Conservation (phyloP, 306 rosid genomes). For the Hippophae gyantsensis region DNA sequence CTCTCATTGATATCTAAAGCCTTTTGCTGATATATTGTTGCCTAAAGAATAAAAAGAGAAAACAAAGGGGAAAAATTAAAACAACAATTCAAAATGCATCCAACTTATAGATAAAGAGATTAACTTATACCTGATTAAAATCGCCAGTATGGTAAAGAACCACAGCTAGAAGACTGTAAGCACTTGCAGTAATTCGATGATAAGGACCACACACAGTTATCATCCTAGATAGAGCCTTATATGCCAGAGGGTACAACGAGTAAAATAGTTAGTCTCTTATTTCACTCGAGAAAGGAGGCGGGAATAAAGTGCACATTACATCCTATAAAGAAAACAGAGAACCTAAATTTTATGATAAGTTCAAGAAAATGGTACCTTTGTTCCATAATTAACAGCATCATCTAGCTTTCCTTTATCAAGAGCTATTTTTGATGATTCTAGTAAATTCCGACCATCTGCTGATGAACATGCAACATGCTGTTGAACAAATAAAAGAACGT, state of each 20-base stretch:
- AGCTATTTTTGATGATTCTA: constrained; percentile 85
- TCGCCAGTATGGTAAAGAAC: constrained; percentile 99
- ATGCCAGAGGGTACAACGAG: constrained; percentile 11
- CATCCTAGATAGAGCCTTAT: constrained; percentile 84
- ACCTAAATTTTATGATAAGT: background rate
- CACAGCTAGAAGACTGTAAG: constrained; percentile 93
- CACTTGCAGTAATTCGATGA: constrained; percentile 93
- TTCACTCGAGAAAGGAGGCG: no score
- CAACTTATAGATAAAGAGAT: no score
- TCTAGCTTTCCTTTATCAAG: constrained; percentile 98
- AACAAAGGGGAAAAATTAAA: background rate
- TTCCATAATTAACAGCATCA: constrained; percentile 88
- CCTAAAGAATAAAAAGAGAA: constrained; percentile 34
- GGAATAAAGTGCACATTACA: constrained; percentile 3
- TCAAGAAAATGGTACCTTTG: constrained; percentile 51
- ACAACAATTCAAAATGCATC: background rate
- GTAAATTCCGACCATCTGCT: constrained; percentile 78
- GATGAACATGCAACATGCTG: constrained; percentile 88
- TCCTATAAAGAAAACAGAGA: background rate
- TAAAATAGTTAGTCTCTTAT: constrained; percentile 9
- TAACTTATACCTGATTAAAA: constrained; percentile 63
- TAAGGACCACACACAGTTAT: constrained; percentile 88
- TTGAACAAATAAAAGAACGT: constrained; percentile 9
- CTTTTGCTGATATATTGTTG: constrained; percentile 91
- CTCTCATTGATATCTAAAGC: constrained; percentile 90